These are phyloP conservation scores for Aplosporella prunicola DNA, from an alignment of 2,329 filamentous ascomycete species.

Conservation along the genomic window DNA sequence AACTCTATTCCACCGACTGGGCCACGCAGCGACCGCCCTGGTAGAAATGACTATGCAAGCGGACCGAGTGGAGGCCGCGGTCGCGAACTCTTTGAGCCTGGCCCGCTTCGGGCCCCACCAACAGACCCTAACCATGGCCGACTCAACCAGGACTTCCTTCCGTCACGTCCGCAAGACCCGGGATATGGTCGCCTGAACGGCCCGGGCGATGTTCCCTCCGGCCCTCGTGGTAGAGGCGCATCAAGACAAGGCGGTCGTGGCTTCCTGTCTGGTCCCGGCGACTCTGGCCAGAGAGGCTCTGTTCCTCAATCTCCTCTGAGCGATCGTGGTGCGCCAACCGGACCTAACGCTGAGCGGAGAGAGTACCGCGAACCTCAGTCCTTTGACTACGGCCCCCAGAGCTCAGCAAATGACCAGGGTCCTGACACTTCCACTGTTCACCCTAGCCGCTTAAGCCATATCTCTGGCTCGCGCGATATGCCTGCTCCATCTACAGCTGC, in stretches of 20 bases:
- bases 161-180: constrained; percentile 34
- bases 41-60: constrained; percentile 25
- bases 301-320: constrained; percentile 9
- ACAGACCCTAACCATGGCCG: constrained; percentile 39
- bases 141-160: constrained; percentile 32
- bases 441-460: constrained; percentile 43
- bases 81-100: constrained; percentile 32
- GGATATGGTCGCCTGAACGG: constrained; percentile 42
- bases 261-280: constrained; percentile 26
- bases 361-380: constrained; percentile 11
- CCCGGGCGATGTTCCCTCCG: constrained; percentile 43
- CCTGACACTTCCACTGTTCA: constrained; percentile 40
- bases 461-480: constrained; percentile 25
- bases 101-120: constrained; percentile 23
- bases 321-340: constrained; percentile 15
- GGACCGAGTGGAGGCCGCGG: constrained; percentile 16
- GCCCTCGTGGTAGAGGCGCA: constrained; percentile 40
- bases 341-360: constrained; percentile 15
- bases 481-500: constrained; percentile 10
- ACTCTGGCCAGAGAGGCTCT: constrained; percentile 11
- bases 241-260: constrained; percentile 28
- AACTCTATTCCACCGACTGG: constrained; percentile 42
- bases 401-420: constrained; percentile 13
- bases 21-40: constrained; percentile 33
- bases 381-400: constrained; percentile 18